Percentiles rank a stretch among this genome's conserved stretches.
Evolutionary conservation across 2,329 filamentous ascomycete genomes (phyloP).

Genomic region (Phyllosticta ampelicida): DNA sequence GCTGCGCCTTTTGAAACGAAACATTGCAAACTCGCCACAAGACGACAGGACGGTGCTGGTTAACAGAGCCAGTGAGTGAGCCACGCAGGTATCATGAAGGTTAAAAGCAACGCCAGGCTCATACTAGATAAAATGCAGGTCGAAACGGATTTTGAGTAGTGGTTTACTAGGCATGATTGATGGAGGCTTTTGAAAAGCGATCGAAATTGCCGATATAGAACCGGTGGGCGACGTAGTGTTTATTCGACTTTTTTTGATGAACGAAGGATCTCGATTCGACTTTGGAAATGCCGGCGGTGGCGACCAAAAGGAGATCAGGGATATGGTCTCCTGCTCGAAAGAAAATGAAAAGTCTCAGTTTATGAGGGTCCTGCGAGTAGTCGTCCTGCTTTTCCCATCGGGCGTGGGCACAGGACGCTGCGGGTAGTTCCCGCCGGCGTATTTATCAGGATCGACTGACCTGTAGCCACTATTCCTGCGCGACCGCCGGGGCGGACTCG

Average conservation of each 20-base stretch:
- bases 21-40: neutral
- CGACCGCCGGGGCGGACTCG: conserved; percentile 32
- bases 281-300: neutral
- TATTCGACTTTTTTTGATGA: neutral
- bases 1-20: neutral
- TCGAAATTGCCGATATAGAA: too few species aligned
- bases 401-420: conserved; percentile 12
- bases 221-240: neutral
- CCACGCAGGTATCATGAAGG: neutral
- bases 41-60: neutral
- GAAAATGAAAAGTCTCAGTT: neutral
- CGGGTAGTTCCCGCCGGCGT: conserved; percentile 24
- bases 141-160: too few species aligned
- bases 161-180: too few species aligned
- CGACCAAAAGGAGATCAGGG: neutral
- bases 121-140: too few species aligned
- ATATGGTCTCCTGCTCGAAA: conserved; percentile 2
- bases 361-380: neutral
- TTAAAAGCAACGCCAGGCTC: neutral
- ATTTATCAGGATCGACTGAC: conserved; percentile 35
- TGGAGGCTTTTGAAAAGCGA: too few species aligned
- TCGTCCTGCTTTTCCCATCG: conserved; percentile 10
- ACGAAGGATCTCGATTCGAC: neutral
- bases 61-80: neutral
- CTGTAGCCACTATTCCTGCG: conserved; percentile 36